A percentile compares a stretch with the other conserved stretches of the same genome.
Conservation (phyloP, 2,329 filamentous ascomycete genomes). For the Alternaria sp. region DNA sequence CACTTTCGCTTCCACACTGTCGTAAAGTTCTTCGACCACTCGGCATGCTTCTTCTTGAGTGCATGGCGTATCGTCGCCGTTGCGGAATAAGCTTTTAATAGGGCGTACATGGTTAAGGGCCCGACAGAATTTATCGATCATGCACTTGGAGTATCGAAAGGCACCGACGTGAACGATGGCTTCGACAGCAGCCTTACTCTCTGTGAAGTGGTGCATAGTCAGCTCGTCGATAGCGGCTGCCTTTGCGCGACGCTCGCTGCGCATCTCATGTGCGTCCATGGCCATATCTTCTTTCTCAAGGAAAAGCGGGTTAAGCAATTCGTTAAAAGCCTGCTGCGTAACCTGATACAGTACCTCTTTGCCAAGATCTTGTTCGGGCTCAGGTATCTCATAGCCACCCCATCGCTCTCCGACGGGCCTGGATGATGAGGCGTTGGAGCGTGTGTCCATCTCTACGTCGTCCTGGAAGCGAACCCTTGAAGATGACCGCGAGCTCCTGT, state of each 20-base stretch:
- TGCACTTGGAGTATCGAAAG: constrained; percentile 34
- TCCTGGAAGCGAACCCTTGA: constrained; percentile 82
- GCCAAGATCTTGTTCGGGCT: constrained; percentile 81
- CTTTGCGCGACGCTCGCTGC: constrained; percentile 35
- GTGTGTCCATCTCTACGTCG: constrained; percentile 71
- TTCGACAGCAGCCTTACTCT: constrained; percentile 18
- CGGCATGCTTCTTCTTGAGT: constrained; percentile 6
- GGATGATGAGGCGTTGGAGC: constrained; percentile 76
- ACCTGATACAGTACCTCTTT: constrained; percentile 91
- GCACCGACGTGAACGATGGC: constrained; percentile 28
- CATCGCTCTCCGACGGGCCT: constrained; percentile 71
- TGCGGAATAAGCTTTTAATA: constrained; percentile 15
- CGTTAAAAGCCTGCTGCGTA: constrained; percentile 91
- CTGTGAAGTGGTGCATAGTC: constrained; percentile 22
- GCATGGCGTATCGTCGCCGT: constrained; percentile 3
- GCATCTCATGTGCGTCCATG: constrained; percentile 63
- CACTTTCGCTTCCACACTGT: constrained; percentile 24
- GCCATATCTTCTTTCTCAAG: constrained; percentile 79
- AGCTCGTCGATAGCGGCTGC: constrained; percentile 27
- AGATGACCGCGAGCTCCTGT: constrained; percentile 68
- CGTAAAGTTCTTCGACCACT: constrained; percentile 18
- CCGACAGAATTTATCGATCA: constrained; percentile 31
- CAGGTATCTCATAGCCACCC: constrained; percentile 79
- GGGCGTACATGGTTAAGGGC: constrained; percentile 9
- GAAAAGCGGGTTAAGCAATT: constrained; percentile 87